A percentile compares a stretch with the other conserved stretches of the same genome.
phyloP scores from a whole-genome alignment of 148 eudicot species.

The Chenopodium berlandieri region DNA sequence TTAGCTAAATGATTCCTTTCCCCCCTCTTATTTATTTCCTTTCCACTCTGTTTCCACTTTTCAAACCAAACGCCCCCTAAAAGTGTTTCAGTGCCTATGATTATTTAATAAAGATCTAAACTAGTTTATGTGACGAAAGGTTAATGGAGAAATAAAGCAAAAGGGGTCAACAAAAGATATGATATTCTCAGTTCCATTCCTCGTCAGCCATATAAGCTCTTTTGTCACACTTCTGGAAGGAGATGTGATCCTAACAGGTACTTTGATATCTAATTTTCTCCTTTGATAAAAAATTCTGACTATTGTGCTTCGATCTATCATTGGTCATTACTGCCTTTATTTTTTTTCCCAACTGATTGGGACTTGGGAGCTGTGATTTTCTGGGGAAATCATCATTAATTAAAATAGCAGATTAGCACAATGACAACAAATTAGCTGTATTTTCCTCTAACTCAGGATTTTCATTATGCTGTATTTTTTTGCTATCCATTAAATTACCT shows the following conservation, averaged over 20 bases:
- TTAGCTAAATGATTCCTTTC: no score
- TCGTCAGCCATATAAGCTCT: slow-evolving; percentile 94
- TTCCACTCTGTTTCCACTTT: no score
- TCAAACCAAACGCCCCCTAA: background rate
- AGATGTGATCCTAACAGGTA: slow-evolving; percentile 96
- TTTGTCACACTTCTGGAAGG: slow-evolving; percentile 93
- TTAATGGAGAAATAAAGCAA: slow-evolving; percentile 87
- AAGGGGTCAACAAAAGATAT: slow-evolving; percentile 87
- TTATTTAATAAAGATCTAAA: slow-evolving; percentile 10
- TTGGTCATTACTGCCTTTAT: background rate
- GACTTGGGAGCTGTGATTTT: background rate
- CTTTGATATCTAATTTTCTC: background rate
- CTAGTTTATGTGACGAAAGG: slow-evolving; percentile 39
- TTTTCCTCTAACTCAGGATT: no score
- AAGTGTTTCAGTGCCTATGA: background rate
- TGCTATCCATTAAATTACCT: background rate
- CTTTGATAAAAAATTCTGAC: background rate
- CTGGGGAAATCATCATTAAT: background rate
- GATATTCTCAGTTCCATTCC: slow-evolving; percentile 87
- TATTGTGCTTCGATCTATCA: background rate
- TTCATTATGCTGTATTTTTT: background rate
- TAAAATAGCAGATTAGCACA: no score
- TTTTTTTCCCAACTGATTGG: background rate
- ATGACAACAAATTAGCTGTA: no score
- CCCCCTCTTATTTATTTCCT: no score